Evolutionary conservation across 352 stramenopile species (phyloP).

Genomic region (Aphanomyces euteiches): DNA sequence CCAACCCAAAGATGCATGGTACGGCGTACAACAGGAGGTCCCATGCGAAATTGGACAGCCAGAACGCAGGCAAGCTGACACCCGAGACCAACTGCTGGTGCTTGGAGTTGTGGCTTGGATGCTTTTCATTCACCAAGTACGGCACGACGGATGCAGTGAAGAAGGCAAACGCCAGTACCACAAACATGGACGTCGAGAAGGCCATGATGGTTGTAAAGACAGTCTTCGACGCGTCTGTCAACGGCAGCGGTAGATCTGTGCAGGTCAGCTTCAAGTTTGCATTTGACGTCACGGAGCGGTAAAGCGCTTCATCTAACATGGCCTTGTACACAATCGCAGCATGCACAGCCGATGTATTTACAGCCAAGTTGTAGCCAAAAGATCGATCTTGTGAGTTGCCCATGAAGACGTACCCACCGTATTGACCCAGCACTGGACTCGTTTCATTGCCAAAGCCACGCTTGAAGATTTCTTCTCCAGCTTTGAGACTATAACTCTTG

Average conservation of each 20-base stretch:
- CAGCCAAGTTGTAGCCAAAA: slow-evolving; percentile 62
- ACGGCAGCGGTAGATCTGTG: slow-evolving; percentile 50
- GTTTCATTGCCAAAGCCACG: slow-evolving; percentile 39
- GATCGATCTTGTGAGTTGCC: slow-evolving; percentile 41
- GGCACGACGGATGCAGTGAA: slow-evolving; percentile 90
- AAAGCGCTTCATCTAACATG: slow-evolving; percentile 56
- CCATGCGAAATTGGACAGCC: slow-evolving; percentile 93
- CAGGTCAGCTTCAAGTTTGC: slow-evolving; percentile 37
- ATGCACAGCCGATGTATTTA: slow-evolving; percentile 57
- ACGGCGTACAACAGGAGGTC: slow-evolving; percentile 91
- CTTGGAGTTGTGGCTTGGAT: slow-evolving; percentile 91
- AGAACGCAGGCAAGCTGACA: slow-evolving; percentile 91
- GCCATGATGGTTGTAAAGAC: slow-evolving; percentile 49
- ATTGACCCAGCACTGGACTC: too few relatives aligned
- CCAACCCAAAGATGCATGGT: slow-evolving; percentile 43
- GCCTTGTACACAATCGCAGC: slow-evolving; percentile 55
- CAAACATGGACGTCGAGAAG: slow-evolving; percentile 79
- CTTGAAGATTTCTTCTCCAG: slow-evolving; percentile 36
- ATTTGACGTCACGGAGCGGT: slow-evolving; percentile 47
- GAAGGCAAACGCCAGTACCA: slow-evolving; percentile 90
- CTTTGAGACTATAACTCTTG: slow-evolving; percentile 46
- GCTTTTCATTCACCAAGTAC: slow-evolving; percentile 94
- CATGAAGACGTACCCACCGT: slow-evolving; percentile 48
- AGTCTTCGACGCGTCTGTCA: slow-evolving; percentile 46
- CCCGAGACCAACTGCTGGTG: slow-evolving; percentile 95